Evolutionary conservation across 805 yeast species (phyloP), one percentile per base, ranked within the genome.

Genomic region (Candida easanensis): DNA sequence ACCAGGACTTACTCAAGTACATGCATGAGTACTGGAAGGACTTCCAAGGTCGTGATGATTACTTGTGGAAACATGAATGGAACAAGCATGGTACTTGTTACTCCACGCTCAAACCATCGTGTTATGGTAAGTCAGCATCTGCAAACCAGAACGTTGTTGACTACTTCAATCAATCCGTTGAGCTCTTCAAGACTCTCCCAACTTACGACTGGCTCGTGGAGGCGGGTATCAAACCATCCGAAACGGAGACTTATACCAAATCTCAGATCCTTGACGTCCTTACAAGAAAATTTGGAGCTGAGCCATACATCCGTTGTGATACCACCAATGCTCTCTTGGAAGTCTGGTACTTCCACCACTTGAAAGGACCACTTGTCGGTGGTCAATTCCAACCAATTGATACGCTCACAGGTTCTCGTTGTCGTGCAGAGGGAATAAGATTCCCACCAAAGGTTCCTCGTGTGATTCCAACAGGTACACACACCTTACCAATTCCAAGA

Each of bases 11-110:
- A 37, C 68, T 84, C 35, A 64, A 66, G 1, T 70, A 73, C 43
- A 79, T 90, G 88, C 51, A 65, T 16, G 57, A 56, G 26, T 64
- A 72, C 48, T 90, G 97, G 97, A 82, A 84, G 60, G 82, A 84
- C 56, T 75, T 74, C 57, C 78, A 76, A 40, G 87, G 87, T 8
- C 61, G 75, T 42, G 90, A 84, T 58, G 51, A 39, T 11, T 38
- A 40, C 33, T 38, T 51, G 18, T 51, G 54, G 54, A 44, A 46
- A 11, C 54, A 51, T 28, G 54, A 51, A 36, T 51, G 41, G 38
- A 51, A 51, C 46, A 51, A 48, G 38, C 54, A 51, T 21, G 54
- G 48, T 5, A 51, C 54, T 18, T 51, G 55, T 33, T 48, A 48
- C 40, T 48, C 51, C 15, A 51, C 53, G 3, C 28, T 51, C 30